Evolutionary conservation across 2,329 filamentous ascomycete species (phyloP), one percentile per base, ranked within the genome.

Genomic region (Alternaria viburni): DNA sequence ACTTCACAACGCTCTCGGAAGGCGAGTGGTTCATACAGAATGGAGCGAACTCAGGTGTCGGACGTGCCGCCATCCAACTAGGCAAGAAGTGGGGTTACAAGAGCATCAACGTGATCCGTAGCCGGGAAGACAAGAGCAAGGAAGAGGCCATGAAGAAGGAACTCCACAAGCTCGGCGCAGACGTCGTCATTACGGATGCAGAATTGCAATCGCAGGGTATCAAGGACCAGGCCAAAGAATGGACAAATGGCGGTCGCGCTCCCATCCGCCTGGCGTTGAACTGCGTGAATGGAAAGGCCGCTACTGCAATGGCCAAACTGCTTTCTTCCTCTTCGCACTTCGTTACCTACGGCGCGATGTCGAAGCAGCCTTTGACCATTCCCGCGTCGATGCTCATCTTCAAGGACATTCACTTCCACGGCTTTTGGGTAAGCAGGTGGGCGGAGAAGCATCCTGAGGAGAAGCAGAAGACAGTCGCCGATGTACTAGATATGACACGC

Each of bases 11-110:
- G 5, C 80, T 90, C 75, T 77, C 86, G 59, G 87, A 89, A n/a
- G 92, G 94, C 58, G 91, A 96, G 60, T 99, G 95, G 94, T 93
- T 97, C 77, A 89, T 99, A 50, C 96, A 99, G 81, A 99, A 99
- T 78, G 96, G 95, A 8, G 96, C 95, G 43, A 99, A 99, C 81
- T 93, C 90, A 45, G 96, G 93, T 11, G 96, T 99, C 15, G 96
- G 96, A 2, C 86, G 96, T 43, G 92, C 94, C 3, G 95, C 93
- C 11, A 96, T 98, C 68, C 96, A 99, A 82, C 84, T 99, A 2
- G 95, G 88, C 2, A 86, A 83, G 71, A 86, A 93, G 57, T 98
- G 94, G 95, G 95, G 95, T 0, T 87, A 96, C 74, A 90, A 93
- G 75, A 96, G 91, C 76, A 91, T 99, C 80, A 98, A 97, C 77